Evolutionary conservation across 1,284 basidiomycete species (phyloP), one percentile per base, ranked within the genome.

Genomic region (Chondrostereum purpureum): DNA sequence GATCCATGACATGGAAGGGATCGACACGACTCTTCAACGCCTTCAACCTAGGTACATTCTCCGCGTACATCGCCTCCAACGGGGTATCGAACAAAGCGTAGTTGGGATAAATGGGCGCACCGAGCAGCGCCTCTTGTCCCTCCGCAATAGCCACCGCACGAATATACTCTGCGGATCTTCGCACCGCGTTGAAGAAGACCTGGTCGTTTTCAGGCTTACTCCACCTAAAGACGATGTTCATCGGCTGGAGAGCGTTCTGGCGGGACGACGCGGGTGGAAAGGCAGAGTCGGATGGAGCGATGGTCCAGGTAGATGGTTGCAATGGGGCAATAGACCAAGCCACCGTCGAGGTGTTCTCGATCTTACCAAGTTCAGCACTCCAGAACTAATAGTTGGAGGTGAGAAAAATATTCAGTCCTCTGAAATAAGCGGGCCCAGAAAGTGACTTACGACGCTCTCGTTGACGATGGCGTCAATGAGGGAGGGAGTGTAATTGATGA

Each of bases 281-380:
- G n/a, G 47, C 47, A 10, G 47, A 43, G n/a, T 34, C 24, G 10
- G 53, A 54, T 12, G 56, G 48, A 14, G 56, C 61, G 43, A 68
- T 60, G 2, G 50, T 53, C 50, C 66, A 63, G 40, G 67, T 43
- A n/a, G 51, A 51, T 2, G 63, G 50, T 0, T 68, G 58, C 57
- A 72, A 72, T 2, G 66, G 63, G 43, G 73, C 67, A 42, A 70
- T 58, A 33, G 58, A 63, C 50, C 70, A 73, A 12, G 64, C 65
- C 48, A 57, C 47, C 43, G 55, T 54, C 11, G 43, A 35, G 13
- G 45, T 46, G 1, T 44, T 42, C 10, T 50, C 34, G n/a, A 49
- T 33, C 5, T 14, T 14, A n/a, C 12, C 17, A 1, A 49, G 37
- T 11, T 45, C 22, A 18, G 36, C 16, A 6, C 54, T 50, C 46